Evolutionary conservation across 1,284 basidiomycete species (phyloP), one percentile per base, ranked within the genome.

Genomic region (Tetrapyrgos nigripes): DNA sequence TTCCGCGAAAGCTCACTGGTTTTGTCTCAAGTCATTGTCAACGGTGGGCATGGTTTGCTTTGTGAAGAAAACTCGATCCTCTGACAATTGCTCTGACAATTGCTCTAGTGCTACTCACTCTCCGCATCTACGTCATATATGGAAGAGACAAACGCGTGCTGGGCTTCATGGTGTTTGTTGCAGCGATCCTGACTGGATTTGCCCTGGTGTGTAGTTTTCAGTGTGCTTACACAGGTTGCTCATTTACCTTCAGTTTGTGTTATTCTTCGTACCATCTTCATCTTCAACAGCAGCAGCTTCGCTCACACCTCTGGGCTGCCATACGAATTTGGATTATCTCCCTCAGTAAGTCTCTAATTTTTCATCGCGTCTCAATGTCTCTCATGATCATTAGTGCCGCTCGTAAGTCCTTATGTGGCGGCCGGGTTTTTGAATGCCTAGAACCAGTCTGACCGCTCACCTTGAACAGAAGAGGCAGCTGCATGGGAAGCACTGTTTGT

Each of bases 21-120:
- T 3, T 14, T 55, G 21, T 62, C 56, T 11, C 61, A 64, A 50
- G 24, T 61, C 24, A n/a, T 62, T 1, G 54, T 62, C 26, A 53
- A 53, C 31, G 28, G 63, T 61, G 47, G 8, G 55, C 49, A 14
- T 11, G 14, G 10, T 28, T 6, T 11, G 10, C 26, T 8, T n/a
- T n/a, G n/a, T n/a, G n/a, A n/a, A n/a, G n/a, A n/a, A 24, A 40
- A 37, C 23, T 43, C 23, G 8, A 19, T 35, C 17, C 10, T 27
- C 17, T 31, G 3, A 29, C 17, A 29, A n/a, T 26, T 17, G 40
- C 11, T 13, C 6, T n/a, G 5, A 45, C 23, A 13, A 6, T 46
- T 33, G 13, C 19, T 45, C 17, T 4, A 40, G 33, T 9, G 24
- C 19, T 29, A 21, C 26, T 33, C 11, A 29, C 27, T 10, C 21